phyloP scores from a whole-genome alignment of 805 yeast species.

The Saturnispora mendoncae region DNA sequence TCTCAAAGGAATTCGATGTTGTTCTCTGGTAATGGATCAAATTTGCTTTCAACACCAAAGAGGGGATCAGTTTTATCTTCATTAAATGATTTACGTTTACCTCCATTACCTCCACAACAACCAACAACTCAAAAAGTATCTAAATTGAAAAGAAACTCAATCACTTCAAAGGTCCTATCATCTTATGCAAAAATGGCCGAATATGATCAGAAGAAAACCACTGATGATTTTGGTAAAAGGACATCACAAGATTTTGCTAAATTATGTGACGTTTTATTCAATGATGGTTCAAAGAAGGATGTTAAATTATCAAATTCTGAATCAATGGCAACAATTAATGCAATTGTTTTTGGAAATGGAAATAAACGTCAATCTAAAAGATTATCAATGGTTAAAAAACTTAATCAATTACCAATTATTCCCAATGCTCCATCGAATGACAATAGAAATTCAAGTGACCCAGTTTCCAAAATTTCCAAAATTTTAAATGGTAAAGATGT shows the following conservation, averaged over 20 bases:
- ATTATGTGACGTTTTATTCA: slow-evolving; percentile 67
- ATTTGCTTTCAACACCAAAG: slow-evolving; percentile 18
- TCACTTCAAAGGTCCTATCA: slow-evolving; percentile 60
- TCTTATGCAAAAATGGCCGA: slow-evolving; percentile 64
- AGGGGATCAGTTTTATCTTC: slow-evolving; percentile 16
- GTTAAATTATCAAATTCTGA: slow-evolving; percentile 28
- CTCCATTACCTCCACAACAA: background rate
- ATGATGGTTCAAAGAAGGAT: slow-evolving; percentile 43
- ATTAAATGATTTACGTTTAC: slow-evolving; percentile 5
- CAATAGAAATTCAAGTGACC: slow-evolving; percentile 23
- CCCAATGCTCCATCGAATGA: background rate
- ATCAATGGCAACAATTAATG: slow-evolving; percentile 44
- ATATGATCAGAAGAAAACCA: slow-evolving; percentile 47
- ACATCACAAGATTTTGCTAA: slow-evolving; percentile 74
- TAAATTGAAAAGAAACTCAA: slow-evolving; percentile 53
- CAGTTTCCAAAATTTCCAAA: slow-evolving; percentile 28
- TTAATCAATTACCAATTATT: background rate
- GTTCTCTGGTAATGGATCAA: slow-evolving; percentile 10
- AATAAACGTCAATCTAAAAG: slow-evolving; percentile 14
- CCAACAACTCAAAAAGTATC: slow-evolving; percentile 8
- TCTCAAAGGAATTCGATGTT: slow-evolving; percentile 10
- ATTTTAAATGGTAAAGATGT: slow-evolving; percentile 39
- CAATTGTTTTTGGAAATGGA: slow-evolving; percentile 29
- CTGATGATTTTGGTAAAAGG: slow-evolving; percentile 65
- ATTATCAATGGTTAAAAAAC: slow-evolving; percentile 8